These are phyloP conservation scores for Puya raimondii DNA, from an alignment of 176 grass and related monocot species.

Conservation along the genomic window DNA sequence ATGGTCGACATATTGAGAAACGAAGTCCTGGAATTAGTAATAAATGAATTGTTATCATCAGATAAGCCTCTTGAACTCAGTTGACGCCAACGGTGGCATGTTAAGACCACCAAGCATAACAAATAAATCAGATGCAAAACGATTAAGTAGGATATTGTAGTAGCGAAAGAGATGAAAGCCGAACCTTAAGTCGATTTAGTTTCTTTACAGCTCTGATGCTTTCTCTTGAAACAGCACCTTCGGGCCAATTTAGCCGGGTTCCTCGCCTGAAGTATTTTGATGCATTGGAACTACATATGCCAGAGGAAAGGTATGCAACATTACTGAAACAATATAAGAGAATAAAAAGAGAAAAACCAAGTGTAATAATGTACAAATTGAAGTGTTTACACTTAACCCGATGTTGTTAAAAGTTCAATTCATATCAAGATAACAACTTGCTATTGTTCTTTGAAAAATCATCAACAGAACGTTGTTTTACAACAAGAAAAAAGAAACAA, in stretches of 20 bases:
- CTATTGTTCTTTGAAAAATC: no score
- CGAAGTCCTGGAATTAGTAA: conserved; percentile 48
- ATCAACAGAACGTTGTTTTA: neutral
- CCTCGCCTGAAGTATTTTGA: conserved; percentile 89
- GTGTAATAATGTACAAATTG: no score
- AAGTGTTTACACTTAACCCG: no score
- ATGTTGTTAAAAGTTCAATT: no score
- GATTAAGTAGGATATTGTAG: conserved; percentile 7
- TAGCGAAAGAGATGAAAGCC: conserved; percentile 1
- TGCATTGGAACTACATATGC: conserved; percentile 54
- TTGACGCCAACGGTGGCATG: neutral
- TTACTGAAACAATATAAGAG: conserved; percentile 12
- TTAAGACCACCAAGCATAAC: neutral
- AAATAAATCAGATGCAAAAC: neutral
- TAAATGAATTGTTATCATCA: conserved; percentile 2
- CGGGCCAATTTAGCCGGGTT: conserved; percentile 77
- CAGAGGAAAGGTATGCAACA: conserved; percentile 13
- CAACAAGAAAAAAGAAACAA: no score
- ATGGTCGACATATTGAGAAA: conserved; percentile 47
- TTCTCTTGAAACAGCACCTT: conserved; percentile 83
- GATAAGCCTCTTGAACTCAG: neutral
- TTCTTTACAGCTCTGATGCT: conserved; percentile 82
- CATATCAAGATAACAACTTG: no score
- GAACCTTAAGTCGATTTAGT: conserved; percentile 69
- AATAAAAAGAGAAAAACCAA: neutral